phyloP scores from a whole-genome alignment of 179 eudicot genomes.

The Silene vulgaris region DNA sequence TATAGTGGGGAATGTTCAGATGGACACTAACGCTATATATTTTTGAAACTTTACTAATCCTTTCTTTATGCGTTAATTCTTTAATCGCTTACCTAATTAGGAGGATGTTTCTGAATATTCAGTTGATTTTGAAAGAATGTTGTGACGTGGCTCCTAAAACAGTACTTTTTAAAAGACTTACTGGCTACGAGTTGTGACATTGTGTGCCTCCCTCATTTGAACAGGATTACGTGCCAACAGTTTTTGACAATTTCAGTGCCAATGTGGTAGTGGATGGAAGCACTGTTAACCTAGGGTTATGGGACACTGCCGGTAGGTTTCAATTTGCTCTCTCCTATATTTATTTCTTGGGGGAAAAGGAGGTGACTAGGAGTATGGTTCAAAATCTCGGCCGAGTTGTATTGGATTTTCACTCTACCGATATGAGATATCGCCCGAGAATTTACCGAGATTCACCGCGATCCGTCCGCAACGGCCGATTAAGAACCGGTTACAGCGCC shows the following conservation, averaged over 20 bases:
- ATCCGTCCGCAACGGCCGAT: no score
- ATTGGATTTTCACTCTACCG: no score
- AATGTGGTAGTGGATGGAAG: constrained; percentile 45
- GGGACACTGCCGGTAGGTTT: constrained; percentile 45
- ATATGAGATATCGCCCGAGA: no score
- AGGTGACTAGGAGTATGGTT: neutral
- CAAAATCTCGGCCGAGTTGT: no score
- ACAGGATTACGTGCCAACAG: constrained; percentile 48
- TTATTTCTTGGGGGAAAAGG: no score
- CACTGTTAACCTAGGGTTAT: constrained; percentile 42
- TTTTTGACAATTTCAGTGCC: constrained; percentile 45
- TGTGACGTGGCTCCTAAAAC: neutral
- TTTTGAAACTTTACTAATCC: neutral
- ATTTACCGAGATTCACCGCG: no score
- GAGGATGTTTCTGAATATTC: neutral
- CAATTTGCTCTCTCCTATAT: neutral
- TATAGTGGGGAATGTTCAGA: neutral
- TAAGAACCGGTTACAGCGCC: no score
- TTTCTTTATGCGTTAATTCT: neutral
- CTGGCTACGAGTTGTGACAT: neutral
- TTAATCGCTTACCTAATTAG: neutral
- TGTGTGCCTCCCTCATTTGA: constrained; percentile 2
- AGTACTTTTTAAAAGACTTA: neutral
- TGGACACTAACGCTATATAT: neutral
- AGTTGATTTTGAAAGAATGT: neutral